These are phyloP conservation scores for Chrysanthemum lavandulifolium DNA, from an alignment of 129 eudicot species.

Conservation along the genomic window DNA sequence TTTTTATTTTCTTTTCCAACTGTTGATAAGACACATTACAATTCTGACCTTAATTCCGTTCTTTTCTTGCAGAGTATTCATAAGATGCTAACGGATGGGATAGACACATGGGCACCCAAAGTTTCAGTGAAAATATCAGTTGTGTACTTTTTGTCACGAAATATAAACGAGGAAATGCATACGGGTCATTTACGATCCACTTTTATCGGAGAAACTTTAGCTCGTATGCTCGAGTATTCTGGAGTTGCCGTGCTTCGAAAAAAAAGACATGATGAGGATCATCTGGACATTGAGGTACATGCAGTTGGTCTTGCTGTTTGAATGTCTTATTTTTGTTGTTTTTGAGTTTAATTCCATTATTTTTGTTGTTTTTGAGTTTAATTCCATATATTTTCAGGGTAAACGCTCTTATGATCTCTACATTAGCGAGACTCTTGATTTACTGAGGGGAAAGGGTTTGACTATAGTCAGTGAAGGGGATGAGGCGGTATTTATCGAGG, in stretches of 20 bases:
- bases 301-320: neutral
- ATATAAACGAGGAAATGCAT: neutral
- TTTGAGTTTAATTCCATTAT: too few relatives aligned
- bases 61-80: neutral
- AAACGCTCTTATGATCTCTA: too few relatives aligned
- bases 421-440: too few relatives aligned
- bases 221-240: neutral
- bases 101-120: neutral
- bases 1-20: neutral
- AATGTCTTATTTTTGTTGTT: neutral
- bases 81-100: neutral
- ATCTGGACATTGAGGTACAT: neutral
- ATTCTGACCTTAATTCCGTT: neutral
- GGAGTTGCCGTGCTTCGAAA: neutral
- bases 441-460: too few relatives aligned
- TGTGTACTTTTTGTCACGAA: neutral
- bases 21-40: neutral
- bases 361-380: too few relatives aligned
- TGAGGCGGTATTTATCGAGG: too few relatives aligned
- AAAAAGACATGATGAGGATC: neutral
- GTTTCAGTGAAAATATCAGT: neutral
- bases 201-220: neutral
- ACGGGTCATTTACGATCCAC: neutral
- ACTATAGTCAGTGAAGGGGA: too few relatives aligned
- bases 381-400: too few relatives aligned